Conservation (phyloP, 345 rosid genomes). For the Hevea brasiliensis region DNA sequence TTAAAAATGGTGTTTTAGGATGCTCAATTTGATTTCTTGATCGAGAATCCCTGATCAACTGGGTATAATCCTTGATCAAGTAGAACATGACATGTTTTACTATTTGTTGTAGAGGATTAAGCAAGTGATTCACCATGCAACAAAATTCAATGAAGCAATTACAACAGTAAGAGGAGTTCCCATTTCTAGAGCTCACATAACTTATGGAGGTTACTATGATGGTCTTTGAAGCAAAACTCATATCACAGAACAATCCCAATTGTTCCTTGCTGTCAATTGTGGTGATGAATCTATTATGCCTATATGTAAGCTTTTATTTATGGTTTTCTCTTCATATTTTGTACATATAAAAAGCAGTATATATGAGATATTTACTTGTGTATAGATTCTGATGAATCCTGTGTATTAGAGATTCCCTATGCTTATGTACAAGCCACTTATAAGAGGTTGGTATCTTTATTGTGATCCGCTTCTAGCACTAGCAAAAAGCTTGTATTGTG, state of each 20-base stretch:
- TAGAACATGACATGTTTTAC: too few relatives aligned
- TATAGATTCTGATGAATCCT: conserved; percentile 21
- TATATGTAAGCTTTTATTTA: conserved; percentile 12
- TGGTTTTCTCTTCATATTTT: conserved; percentile 16
- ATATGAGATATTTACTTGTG: conserved; percentile 1
- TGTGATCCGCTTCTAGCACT: background rate
- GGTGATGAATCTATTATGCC: conserved; percentile 1
- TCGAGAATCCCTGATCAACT: background rate
- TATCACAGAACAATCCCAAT: background rate
- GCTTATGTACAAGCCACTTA: background rate
- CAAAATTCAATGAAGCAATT: conserved; percentile 64
- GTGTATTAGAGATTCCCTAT: conserved; percentile 21
- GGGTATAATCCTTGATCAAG: background rate
- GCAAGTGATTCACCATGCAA: conserved; percentile 64
- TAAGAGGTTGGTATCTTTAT: background rate
- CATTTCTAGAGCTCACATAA: conserved; percentile 64
- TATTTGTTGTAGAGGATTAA: conserved; percentile 53
- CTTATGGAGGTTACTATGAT: conserved; percentile 73
- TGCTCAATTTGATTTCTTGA: conserved; percentile 11
- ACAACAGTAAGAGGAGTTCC: conserved; percentile 71
- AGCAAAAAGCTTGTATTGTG: background rate
- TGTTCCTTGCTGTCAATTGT: conserved; percentile 3
- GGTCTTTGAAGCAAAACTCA: conserved; percentile 35
- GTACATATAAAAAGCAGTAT: background rate
- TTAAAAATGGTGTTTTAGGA: background rate